Conservation (phyloP, 2,329 filamentous ascomycete genomes). For the Talaromyces sp. region DNA sequence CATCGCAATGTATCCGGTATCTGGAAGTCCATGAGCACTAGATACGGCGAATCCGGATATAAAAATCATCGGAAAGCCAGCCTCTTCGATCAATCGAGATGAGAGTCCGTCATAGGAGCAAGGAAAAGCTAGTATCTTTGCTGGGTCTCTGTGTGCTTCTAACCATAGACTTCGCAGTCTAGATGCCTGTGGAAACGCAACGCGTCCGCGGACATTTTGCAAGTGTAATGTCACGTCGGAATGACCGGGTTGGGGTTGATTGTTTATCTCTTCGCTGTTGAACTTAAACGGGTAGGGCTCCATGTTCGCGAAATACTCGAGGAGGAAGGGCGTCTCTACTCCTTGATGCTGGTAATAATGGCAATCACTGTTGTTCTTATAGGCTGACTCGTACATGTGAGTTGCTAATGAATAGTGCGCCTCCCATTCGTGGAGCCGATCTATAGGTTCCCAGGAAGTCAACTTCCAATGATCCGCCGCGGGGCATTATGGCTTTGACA, state of each 20-base stretch:
- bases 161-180: constrained; percentile 36
- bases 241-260: background rate
- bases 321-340: background rate
- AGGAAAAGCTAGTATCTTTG: constrained; percentile 42
- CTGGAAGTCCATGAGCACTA: constrained; percentile 39
- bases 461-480: too few relatives aligned
- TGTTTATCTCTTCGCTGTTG: background rate
- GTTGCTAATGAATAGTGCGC: background rate
- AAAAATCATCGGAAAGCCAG: constrained; percentile 45
- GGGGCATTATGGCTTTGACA: too few relatives aligned
- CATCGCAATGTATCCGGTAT: constrained; percentile 49
- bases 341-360: background rate
- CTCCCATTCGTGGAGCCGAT: background rate
- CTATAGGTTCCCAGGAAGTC: too few relatives aligned
- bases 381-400: too few relatives aligned
- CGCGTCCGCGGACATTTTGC: constrained; percentile 11
- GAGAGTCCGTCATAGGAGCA: constrained; percentile 44
- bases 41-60: constrained; percentile 42
- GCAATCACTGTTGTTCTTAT: background rate
- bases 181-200: constrained; percentile 2
- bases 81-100: constrained; percentile 43
- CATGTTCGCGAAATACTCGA: background rate
- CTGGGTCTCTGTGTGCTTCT: constrained; percentile 37
- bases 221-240: background rate
- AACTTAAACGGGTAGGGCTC: constrained; percentile 15